Evolutionary conservation across 495 filamentous ascomycete species (phyloP), one percentile per base, ranked within the genome.

Genomic region (Penicillium lagena): DNA sequence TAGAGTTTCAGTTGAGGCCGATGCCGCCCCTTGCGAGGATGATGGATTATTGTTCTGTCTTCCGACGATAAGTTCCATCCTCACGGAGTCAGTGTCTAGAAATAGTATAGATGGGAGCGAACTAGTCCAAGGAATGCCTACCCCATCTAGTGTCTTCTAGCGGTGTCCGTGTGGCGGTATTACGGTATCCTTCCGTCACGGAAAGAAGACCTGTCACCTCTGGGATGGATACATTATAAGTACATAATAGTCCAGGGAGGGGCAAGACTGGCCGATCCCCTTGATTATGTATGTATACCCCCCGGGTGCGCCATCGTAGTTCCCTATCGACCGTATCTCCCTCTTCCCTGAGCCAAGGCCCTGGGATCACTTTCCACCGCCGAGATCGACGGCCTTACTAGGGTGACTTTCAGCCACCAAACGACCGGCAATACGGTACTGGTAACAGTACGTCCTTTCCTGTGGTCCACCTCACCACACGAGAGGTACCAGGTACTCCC

Each of bases 171-270:
- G 17, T 17, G 17, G 17, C 43, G 39, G 36, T 43, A 37, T 30
- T 17, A 37, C 35, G 32, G 7, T 7, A 17, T 17, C n/a, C 12
- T 5, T 35, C n/a, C 22, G 35, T 45, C 7, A 43, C 14, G 22
- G 37, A 29, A 48, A 57, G 37, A 49, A 43, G 56, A 59, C 56
- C 56, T 56, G 32, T 12, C n/a, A 34, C n/a, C 7, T 34, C 32
- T 34, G 32, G 9, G n/a, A 10, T 34, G 32, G 9, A 12, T 34
- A 34, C 32, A 34, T 22, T 4, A 12, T 34, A 34, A 34, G 1
- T 10, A 12, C 32, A 10, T 10, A 34, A 12, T 34, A 43, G 47
- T 51, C 48, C 32, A 51, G 48, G 45, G 53, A 54, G 54, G 50
- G 54, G 57, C 56, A 59, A 56, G 54, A 22, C 22, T 22, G 2